phyloP scores from a whole-genome alignment of 805 yeast genomes.

The Saitoella complicata region DNA sequence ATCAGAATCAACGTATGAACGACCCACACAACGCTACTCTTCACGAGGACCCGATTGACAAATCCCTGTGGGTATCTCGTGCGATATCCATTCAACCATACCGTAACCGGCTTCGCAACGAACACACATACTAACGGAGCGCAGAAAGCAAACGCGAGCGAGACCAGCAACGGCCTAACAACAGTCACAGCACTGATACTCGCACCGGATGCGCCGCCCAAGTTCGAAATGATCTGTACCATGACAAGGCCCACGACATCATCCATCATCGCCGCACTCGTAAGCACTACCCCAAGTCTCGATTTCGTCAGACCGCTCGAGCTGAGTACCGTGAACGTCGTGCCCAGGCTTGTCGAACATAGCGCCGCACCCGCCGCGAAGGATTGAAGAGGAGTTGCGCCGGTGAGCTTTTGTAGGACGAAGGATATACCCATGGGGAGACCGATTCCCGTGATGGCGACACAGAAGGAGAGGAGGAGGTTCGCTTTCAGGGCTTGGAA shows the following conservation, averaged over 20 bases:
- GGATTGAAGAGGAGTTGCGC: conserved; percentile 2
- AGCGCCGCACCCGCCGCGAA: conserved; percentile 6
- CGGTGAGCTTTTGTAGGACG: neutral
- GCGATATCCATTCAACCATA: neutral
- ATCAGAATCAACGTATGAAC: conserved; percentile 2
- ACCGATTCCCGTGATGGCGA: conserved; percentile 2
- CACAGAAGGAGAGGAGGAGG: neutral
- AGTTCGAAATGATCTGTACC: conserved; percentile 1
- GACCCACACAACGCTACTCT: neutral
- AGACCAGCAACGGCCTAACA: conserved; percentile 1
- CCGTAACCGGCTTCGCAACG: conserved; percentile 1
- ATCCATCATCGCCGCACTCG: conserved; percentile 6
- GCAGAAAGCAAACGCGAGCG: neutral
- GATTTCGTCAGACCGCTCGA: neutral
- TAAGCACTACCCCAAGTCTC: conserved; percentile 3
- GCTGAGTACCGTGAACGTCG: conserved; percentile 3
- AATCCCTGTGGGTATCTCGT: neutral
- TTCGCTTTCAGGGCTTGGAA: neutral
- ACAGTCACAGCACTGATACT: neutral
- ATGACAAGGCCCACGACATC: conserved; percentile 4
- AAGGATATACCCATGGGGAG: conserved; percentile 3
- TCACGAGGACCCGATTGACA: neutral
- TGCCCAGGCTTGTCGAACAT: conserved; percentile 4
- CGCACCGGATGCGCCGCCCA: neutral
- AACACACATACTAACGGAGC: neutral